Evolutionary conservation across 1,139 yeast genomes (phyloP).

Genomic region (Arxiozyma bovina): DNA sequence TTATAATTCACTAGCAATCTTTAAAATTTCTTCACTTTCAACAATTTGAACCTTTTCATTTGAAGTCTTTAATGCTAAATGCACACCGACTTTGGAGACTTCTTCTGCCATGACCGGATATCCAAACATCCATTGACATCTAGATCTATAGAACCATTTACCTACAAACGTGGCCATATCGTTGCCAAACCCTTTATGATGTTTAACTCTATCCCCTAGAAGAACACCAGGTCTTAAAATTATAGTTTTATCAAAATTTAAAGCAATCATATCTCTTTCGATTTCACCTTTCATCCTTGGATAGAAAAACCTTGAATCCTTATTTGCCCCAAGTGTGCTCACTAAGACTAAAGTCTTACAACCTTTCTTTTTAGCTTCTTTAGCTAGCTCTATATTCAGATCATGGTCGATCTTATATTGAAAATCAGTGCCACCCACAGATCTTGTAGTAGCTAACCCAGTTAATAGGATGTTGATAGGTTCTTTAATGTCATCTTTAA

Average conservation of each 20-base stretch:
- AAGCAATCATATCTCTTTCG: constrained; percentile 48
- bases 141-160: constrained; percentile 31
- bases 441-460: constrained; percentile 68
- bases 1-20: constrained; percentile 11
- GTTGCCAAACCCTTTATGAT: constrained; percentile 35
- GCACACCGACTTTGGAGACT: constrained; percentile 40
- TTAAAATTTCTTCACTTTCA: constrained; percentile 23
- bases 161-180: constrained; percentile 31
- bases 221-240: constrained; percentile 65
- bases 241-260: constrained; percentile 57
- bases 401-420: constrained; percentile 66
- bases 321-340: constrained; percentile 51
- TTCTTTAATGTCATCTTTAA: constrained; percentile 16
- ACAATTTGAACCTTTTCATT: constrained; percentile 19
- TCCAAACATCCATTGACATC: constrained; percentile 29
- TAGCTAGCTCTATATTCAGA: constrained; percentile 53
- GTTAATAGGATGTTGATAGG: constrained; percentile 39
- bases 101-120: constrained; percentile 42
- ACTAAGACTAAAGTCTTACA: constrained; percentile 56
- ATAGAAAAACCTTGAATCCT: constrained; percentile 48
- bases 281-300: constrained; percentile 53
- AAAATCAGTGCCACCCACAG: constrained; percentile 58
- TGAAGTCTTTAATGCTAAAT: constrained; percentile 25
- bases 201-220: constrained; percentile 44
- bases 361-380: constrained; percentile 61